These are phyloP conservation scores for Yamadazyma oceani DNA, from an alignment of 1,139 yeast genomes.

Conservation along the genomic window DNA sequence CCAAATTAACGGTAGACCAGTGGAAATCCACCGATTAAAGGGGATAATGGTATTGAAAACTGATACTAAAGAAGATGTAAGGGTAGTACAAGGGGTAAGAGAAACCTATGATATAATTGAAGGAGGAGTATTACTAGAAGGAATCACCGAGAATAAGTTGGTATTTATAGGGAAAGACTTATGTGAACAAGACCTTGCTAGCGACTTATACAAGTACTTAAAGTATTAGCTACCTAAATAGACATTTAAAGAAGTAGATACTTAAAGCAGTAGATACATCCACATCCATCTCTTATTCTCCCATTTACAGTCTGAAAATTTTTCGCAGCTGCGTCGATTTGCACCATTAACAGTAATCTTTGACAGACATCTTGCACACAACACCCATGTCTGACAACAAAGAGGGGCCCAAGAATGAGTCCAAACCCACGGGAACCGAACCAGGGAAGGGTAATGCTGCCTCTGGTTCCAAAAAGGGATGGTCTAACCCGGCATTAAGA, in stretches of 20 bases:
- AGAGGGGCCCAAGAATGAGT: background rate
- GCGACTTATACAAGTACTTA: conserved; percentile 23
- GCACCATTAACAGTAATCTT: no score
- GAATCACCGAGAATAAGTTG: conserved; percentile 49
- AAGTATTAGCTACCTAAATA: background rate
- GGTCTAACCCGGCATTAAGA: conserved; percentile 81
- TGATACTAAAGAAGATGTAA: conserved; percentile 29
- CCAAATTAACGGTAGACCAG: conserved; percentile 34
- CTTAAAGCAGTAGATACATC: no score
- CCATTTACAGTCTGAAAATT: no score
- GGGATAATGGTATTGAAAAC: conserved; percentile 55
- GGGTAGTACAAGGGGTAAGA: conserved; percentile 90
- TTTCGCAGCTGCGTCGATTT: no score
- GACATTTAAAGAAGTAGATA: no score
- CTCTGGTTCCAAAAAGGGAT: conserved; percentile 55
- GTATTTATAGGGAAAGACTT: conserved; percentile 82
- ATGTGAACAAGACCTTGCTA: conserved; percentile 27
- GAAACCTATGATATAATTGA: conserved; percentile 83
- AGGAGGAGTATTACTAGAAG: conserved; percentile 42
- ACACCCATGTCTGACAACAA: background rate
- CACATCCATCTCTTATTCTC: no score
- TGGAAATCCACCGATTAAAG: conserved; percentile 81
- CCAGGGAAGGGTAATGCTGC: no score
- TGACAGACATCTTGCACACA: no score
- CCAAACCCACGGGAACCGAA: conserved; percentile 3